Conservation (phyloP, 2,329 filamentous ascomycete species). For the Aureobasidium mangrovei region DNA sequence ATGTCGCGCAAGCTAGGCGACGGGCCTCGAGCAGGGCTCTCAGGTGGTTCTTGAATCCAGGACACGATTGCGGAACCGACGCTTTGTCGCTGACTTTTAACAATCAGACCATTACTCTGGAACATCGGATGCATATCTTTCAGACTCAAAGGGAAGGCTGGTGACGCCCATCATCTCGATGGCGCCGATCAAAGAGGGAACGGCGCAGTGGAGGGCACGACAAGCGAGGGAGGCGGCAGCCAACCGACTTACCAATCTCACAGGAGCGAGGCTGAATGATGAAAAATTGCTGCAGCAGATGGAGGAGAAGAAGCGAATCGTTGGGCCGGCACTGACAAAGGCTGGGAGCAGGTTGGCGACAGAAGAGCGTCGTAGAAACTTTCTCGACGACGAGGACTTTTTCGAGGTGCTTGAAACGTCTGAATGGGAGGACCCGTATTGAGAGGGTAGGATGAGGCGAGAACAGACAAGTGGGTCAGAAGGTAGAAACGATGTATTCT, state of each 20-base stretch:
- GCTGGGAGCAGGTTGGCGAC: constrained; percentile 47
- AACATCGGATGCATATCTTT: constrained; percentile 40
- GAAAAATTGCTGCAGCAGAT: constrained; percentile 41
- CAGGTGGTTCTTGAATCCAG: constrained; percentile 42
- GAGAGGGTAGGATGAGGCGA: background rate
- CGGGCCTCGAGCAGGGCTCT: constrained; percentile 46
- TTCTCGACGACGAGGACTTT: constrained; percentile 44
- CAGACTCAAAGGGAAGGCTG: constrained; percentile 37
- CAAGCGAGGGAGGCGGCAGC: constrained; percentile 5
- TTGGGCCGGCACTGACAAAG: constrained; percentile 46
- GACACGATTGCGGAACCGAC: too few relatives aligned
- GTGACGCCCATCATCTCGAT: constrained; percentile 34
- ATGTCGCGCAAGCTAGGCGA: constrained; percentile 52
- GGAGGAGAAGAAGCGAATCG: constrained; percentile 40
- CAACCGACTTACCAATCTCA: constrained; percentile 29
- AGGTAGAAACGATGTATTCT: too few relatives aligned
- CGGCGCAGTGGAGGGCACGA: constrained; percentile 8
- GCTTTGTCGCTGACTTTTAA: background rate
- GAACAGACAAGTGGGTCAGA: background rate
- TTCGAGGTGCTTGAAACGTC: background rate
- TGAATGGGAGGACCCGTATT: too few relatives aligned
- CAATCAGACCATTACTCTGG: constrained; percentile 28
- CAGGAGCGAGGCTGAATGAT: constrained; percentile 16
- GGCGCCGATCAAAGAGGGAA: background rate
- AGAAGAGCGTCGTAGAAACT: constrained; percentile 39